Base-by-base conservation (phyloP, 177 flowering plant genomes). In the Tripterygium wilfordii region DNA sequence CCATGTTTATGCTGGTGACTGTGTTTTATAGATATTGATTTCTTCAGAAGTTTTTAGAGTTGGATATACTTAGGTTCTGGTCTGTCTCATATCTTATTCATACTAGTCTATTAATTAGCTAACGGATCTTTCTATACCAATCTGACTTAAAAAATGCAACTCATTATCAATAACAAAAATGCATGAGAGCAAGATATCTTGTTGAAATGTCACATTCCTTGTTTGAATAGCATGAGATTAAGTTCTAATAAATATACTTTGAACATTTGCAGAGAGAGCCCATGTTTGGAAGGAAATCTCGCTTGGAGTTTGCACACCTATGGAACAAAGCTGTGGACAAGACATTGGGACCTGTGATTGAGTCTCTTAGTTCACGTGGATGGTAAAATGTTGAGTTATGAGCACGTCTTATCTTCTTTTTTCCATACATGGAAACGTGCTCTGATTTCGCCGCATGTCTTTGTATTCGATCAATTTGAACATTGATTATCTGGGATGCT, bases 241-340 rank as follows among this genome's bases (percentile, higher is more conserved):
- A 24, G 22, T 37, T 25, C n/a, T 57, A 35, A 39, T 28, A n/a
- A 30, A 31, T 22, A 5, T 13, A 8, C 22, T 36, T 54, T 48
- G 29, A 25, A n/a, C 26, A 17, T 57, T 1, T 46, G 82, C 16
- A 48, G n/a, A 58, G 8, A 45, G 72, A 72, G 39, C 73, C 65
- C 10, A 55, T 68, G 22, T 53, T 54, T 18, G 75, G 63, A 47
- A 69, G 38, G 48, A 41, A 61, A 13, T 53, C 50, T 7, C 67
- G 70, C 3, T 48, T 54, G 9, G 67, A 74, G 35, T 36, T 74
- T 27, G 72, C 70, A 12, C 74, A 56, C 33, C 9, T 63, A 2
- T 80, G 87, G 91, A 83, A 80, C 74, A 76, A 60, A 58, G 51
- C 71, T 35, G 79, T 80, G 48, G 84, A 80, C 51, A 61, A 52